phyloP scores from a whole-genome alignment of 2,329 filamentous ascomycete species.

The Tolypocladium tundrense region DNA sequence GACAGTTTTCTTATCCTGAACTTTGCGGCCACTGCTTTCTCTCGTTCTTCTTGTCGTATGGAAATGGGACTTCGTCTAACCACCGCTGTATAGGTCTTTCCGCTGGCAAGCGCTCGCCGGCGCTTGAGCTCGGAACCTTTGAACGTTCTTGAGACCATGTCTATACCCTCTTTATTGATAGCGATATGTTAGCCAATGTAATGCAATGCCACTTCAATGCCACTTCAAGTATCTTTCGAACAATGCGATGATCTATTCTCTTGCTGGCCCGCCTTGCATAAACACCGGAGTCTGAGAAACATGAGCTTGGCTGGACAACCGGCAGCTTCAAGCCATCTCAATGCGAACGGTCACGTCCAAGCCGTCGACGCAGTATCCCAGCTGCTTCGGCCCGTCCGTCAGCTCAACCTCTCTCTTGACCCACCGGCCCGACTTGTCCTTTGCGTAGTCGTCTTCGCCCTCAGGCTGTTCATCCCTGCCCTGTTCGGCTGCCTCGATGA shows the following conservation, averaged over 20 bases:
- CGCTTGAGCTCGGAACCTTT: neutral
- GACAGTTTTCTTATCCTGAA: conserved; percentile 13
- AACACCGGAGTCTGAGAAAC: too few relatives aligned
- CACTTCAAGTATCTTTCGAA: neutral
- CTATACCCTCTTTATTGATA: too few relatives aligned
- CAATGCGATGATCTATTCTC: neutral
- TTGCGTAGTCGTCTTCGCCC: conserved; percentile 5
- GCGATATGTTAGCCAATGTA: neutral
- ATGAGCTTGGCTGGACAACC: neutral
- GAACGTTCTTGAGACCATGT: neutral
- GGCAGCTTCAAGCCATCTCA: conserved; percentile 29
- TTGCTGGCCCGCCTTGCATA: neutral
- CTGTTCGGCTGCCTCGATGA: conserved; percentile 16
- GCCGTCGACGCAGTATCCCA: conserved; percentile 77
- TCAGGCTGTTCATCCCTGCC: conserved; percentile 14
- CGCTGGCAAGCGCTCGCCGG: neutral
- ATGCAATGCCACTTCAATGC: neutral
- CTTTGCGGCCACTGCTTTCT: neutral
- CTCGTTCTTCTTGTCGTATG: neutral
- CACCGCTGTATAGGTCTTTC: neutral
- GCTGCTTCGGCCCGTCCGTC: conserved; percentile 64
- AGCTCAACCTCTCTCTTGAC: conserved; percentile 72
- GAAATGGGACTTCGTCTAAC: neutral
- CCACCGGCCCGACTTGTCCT: conserved; percentile 44
- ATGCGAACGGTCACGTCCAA: conserved; percentile 61